Percentiles rank a stretch among this genome's conserved stretches.
Evolutionary conservation across 371 early-diverging fungal genomes (phyloP).

Genomic region (Apophysomyces variabilis): DNA sequence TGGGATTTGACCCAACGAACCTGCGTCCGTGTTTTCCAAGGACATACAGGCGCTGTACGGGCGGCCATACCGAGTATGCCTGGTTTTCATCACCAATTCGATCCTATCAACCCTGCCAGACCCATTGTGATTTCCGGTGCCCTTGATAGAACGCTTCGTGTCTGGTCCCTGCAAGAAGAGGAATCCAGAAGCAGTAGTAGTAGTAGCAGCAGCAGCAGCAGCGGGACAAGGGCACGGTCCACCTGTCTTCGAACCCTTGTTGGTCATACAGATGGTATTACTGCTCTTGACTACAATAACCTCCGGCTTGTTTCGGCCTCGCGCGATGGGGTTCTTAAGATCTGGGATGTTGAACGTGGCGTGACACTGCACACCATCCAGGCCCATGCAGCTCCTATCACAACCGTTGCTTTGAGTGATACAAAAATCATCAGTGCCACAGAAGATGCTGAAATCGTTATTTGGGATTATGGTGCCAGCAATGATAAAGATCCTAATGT

Average conservation of each 20-base stretch:
- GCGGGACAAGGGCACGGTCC: slow-evolving; percentile 20
- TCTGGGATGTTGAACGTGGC: slow-evolving; percentile 92
- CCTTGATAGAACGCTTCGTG: slow-evolving; percentile 82
- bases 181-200: neutral
- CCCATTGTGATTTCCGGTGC: slow-evolving; percentile 78
- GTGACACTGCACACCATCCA: slow-evolving; percentile 69
- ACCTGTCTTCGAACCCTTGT: slow-evolving; percentile 73
- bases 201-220: neutral
- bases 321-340: slow-evolving; percentile 81
- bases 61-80: slow-evolving; percentile 24
- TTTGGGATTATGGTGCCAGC: slow-evolving; percentile 68
- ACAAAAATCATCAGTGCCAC: slow-evolving; percentile 80
- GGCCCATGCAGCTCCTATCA: slow-evolving; percentile 63
- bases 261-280: slow-evolving; percentile 89
- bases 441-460: slow-evolving; percentile 74
- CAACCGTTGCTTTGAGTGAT: slow-evolving; percentile 75
- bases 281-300: slow-evolving; percentile 81
- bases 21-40: slow-evolving; percentile 67
- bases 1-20: slow-evolving; percentile 78
- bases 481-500: too few species aligned
- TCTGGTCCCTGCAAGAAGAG: slow-evolving; percentile 83
- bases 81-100: slow-evolving; percentile 29
- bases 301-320: slow-evolving; percentile 87
- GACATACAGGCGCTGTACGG: slow-evolving; percentile 81
- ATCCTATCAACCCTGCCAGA: neutral